Evolutionary conservation across 1,284 basidiomycete genomes (phyloP), one percentile per base, ranked within the genome.

Genomic region (Sphagnurus paluster): DNA sequence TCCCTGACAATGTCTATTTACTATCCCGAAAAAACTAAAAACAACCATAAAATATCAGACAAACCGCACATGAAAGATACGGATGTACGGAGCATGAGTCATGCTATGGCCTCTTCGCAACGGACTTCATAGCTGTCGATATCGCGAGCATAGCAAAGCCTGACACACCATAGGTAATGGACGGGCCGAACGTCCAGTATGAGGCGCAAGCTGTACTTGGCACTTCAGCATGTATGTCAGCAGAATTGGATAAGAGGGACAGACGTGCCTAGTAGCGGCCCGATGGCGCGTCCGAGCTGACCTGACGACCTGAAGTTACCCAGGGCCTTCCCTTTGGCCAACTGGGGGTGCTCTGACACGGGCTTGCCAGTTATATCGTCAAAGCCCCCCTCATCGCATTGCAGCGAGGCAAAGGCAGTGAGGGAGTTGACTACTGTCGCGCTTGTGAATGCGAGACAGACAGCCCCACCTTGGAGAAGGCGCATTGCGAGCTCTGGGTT

Each of bases 351-450:
- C 52, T 77, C 74, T 48, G 70, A 68, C 4, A 64, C 52, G 1
- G 74, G 65, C 61, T 87, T 80, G 2, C 79, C 81, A 2, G 78
- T 80, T 33, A 75, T 71, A 17, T 68, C 64, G 56, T 87, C 80
- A 24, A 77, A 65, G 2, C 62, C 66, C 3, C 67, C 71, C 19
- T 88, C 90, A 60, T 94, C 90, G 56, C 90, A 93, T 66, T 93
- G 90, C 53, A 92, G 65, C 7, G 90, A 92, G 8, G 92, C 93
- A 50, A 85, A 81, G 16, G 92, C 83, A 35, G 91, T 96, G 50
- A 97, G 71, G 3, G 90, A 81, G 59, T 89, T 95, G 49, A 97
- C 93, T 37, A 95, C 93, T 2, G 91, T 95, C 3, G 93, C 93
- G 50, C 84, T 88, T 1, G 93, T 94, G 69, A 92, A 94, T 1